Conservation (phyloP, 768 basidiomycete genomes). For the Ramaria rubella region DNA sequence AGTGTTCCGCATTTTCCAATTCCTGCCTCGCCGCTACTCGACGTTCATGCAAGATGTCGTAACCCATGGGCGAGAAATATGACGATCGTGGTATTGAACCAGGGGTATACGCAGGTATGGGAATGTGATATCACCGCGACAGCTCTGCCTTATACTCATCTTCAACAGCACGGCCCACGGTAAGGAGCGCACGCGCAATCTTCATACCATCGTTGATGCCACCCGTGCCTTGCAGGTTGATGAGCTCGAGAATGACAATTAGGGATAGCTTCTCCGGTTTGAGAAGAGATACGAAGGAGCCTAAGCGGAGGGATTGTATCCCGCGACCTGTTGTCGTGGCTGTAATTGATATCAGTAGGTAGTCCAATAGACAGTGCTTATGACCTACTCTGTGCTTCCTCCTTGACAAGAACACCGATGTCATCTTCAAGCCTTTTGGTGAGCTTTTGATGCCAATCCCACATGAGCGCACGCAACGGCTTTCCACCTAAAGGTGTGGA, state of each 20-base stretch:
- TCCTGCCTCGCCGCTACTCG: conserved; percentile 60
- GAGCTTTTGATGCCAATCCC: conserved; percentile 74
- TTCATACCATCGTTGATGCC: conserved; percentile 86
- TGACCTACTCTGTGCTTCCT: conserved; percentile 29
- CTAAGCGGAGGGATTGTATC: conserved; percentile 30
- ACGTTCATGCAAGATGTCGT: conserved; percentile 54
- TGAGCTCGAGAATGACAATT: conserved; percentile 82
- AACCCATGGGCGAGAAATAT: conserved; percentile 56
- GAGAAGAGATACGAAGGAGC: conserved; percentile 71
- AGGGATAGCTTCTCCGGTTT: conserved; percentile 75
- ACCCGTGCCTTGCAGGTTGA: conserved; percentile 72
- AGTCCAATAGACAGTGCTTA: not conserved
- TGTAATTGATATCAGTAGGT: not conserved
- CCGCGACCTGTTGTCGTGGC: not conserved
- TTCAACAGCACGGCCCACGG: conserved; percentile 81
- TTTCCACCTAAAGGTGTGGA: conserved; percentile 33
- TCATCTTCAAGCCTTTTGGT: conserved; percentile 42
- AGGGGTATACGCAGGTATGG: conserved; percentile 22
- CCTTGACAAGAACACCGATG: conserved; percentile 37
- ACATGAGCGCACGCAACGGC: conserved; percentile 74
- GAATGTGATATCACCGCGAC: conserved; percentile 35
- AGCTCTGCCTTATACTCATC: conserved; percentile 84
- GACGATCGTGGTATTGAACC: conserved; percentile 21
- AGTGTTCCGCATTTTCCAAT: conserved; percentile 61
- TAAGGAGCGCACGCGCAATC: conserved; percentile 71